phyloP scores from a whole-genome alignment of 768 basidiomycete genomes.

The Leucosporidium scottii region DNA sequence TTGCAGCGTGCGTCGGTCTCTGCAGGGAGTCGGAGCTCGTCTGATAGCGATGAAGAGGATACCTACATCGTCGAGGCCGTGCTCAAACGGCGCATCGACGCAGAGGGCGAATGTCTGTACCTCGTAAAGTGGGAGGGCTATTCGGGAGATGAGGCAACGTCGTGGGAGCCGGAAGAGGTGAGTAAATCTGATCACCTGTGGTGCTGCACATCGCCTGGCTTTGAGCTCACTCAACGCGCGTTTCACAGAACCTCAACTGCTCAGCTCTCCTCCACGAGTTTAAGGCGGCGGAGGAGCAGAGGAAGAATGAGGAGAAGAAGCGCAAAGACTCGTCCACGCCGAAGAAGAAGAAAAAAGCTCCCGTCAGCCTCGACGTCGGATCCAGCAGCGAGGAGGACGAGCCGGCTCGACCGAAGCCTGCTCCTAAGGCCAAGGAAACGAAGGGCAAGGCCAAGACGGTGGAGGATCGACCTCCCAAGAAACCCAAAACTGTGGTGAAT shows the following conservation, averaged over 20 bases:
- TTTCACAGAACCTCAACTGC: slow-evolving; percentile 19
- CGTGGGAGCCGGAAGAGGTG: slow-evolving; percentile 21
- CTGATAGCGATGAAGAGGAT: neutral
- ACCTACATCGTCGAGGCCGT: slow-evolving; percentile 26
- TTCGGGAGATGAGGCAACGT: neutral
- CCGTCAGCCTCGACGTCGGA: neutral
- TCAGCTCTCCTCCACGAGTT: slow-evolving; percentile 5
- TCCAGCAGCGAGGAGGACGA: neutral
- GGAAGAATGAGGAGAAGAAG: neutral
- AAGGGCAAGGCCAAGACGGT: neutral
- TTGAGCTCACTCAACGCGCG: neutral
- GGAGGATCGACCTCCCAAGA: neutral
- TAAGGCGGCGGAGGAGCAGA: neutral
- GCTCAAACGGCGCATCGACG: slow-evolving; percentile 8
- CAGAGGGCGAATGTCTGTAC: neutral
- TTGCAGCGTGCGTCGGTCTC: too few relatives aligned
- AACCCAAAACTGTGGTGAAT: too few relatives aligned
- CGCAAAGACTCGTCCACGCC: neutral
- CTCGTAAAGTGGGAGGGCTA: slow-evolving; percentile 29
- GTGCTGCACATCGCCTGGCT: too few relatives aligned
- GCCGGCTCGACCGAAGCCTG: neutral
- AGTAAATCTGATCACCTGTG: neutral
- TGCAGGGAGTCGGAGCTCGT: slow-evolving; percentile 6
- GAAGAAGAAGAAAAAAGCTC: too few relatives aligned
- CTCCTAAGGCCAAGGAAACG: neutral